Percentiles rank a stretch among this genome's conserved stretches.
phyloP scores from a whole-genome alignment of 768 basidiomycete species.

The Pholiota molesta region DNA sequence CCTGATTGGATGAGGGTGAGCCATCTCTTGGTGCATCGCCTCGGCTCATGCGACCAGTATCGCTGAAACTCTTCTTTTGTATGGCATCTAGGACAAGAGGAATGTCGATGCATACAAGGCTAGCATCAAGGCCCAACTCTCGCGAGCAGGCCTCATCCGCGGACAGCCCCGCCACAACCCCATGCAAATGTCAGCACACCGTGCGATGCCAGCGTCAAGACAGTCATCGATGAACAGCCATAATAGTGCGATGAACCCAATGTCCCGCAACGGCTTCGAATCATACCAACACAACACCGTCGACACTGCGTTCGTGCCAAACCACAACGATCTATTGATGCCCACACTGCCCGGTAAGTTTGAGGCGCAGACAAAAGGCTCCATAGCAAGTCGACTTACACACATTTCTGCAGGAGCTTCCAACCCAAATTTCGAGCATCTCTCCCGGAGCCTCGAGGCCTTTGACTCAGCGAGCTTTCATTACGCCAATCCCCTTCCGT shows the following conservation, averaged over 20 bases:
- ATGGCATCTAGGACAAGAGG: conserved; percentile 67
- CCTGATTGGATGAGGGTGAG: conserved; percentile 90
- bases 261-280: conserved; percentile 22
- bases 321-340: conserved; percentile 32
- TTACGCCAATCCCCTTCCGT: conserved; percentile 25
- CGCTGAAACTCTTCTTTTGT: neutral
- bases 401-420: conserved; percentile 35
- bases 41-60: neutral
- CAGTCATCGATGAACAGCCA: conserved; percentile 10
- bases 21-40: conserved; percentile 1
- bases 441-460: conserved; percentile 27
- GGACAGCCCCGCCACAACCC: conserved; percentile 75
- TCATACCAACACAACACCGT: conserved; percentile 24
- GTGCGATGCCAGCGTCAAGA: conserved; percentile 18
- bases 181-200: conserved; percentile 36
- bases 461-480: conserved; percentile 30
- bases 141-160: conserved; percentile 76
- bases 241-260: conserved; percentile 15
- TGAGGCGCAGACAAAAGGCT: conserved; percentile 1
- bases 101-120: conserved; percentile 83
- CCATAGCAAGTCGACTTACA: conserved; percentile 13
- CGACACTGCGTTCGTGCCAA: conserved; percentile 27
- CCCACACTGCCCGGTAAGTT: conserved; percentile 49
- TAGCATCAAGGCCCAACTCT: conserved; percentile 80
- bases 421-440: conserved; percentile 40